Conservation (phyloP, 2,329 filamentous ascomycete genomes). For the Lecanicillium sp. region DNA sequence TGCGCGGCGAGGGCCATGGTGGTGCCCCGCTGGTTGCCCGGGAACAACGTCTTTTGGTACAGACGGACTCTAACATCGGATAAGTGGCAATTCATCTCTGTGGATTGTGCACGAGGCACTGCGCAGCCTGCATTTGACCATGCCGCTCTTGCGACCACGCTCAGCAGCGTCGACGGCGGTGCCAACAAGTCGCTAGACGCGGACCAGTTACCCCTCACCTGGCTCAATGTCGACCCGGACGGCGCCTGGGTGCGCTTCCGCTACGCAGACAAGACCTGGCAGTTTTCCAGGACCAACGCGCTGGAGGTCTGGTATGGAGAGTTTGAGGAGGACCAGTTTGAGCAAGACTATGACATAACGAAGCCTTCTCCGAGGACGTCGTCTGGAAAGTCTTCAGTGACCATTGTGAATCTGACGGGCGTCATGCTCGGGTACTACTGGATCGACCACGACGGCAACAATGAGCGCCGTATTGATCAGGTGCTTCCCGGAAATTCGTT, state of each 20-base stretch:
- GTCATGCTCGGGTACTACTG: background rate
- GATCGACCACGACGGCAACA: background rate
- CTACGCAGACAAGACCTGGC: background rate
- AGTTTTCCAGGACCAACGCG: background rate
- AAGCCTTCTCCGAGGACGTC: constrained; percentile 1
- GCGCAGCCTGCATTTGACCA: background rate
- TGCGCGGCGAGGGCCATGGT: background rate
- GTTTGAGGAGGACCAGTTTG: background rate
- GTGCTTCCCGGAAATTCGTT: background rate
- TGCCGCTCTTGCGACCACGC: background rate
- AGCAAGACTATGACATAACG: background rate
- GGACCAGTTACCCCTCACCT: background rate
- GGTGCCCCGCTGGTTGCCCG: background rate
- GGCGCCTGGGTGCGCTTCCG: background rate
- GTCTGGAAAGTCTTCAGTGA: background rate
- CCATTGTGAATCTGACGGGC: background rate
- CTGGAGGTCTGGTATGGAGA: constrained; percentile 1
- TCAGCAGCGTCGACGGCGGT: background rate
- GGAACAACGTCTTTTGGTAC: constrained; percentile 3
- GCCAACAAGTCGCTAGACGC: background rate
- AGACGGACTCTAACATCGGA: background rate
- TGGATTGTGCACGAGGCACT: background rate
- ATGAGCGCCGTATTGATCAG: background rate
- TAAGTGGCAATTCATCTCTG: background rate
- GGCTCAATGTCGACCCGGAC: constrained; percentile 1